Evolutionary conservation across 352 stramenopile genomes (phyloP).

Genomic region (Pythium biforme): DNA sequence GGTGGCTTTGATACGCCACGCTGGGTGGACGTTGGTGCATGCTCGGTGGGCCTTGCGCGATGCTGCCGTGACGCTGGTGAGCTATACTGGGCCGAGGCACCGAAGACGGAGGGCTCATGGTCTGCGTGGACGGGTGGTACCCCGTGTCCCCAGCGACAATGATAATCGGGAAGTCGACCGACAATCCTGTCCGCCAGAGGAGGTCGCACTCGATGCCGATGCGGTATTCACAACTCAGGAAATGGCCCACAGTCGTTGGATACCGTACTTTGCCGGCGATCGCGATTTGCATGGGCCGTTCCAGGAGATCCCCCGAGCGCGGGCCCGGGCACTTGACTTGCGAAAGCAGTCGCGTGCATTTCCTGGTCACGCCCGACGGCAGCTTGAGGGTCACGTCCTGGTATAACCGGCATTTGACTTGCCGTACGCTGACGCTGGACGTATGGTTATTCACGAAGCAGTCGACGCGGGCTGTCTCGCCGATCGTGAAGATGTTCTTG

Average conservation of each 20-base stretch:
- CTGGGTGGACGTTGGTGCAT: conserved; percentile 30
- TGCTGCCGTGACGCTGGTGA: conserved; percentile 21
- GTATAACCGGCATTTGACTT: conserved; percentile 55
- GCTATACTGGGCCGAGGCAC: conserved; percentile 15
- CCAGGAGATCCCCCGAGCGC: conserved; percentile 48
- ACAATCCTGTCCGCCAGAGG: conserved; percentile 25
- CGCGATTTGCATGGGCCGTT: conserved; percentile 56
- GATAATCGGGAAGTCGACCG: conserved; percentile 31
- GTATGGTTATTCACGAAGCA: conserved; percentile 80
- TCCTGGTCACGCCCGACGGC: conserved; percentile 31
- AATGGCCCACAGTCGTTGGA: conserved; percentile 48
- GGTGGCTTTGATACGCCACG: conserved; percentile 26
- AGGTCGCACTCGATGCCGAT: conserved; percentile 68
- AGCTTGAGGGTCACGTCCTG: conserved; percentile 60
- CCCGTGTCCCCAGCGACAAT: conserved; percentile 24
- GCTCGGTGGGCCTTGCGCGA: conserved; percentile 24
- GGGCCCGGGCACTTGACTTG: conserved; percentile 56
- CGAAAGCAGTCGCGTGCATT: conserved; percentile 44
- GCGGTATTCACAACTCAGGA: conserved; percentile 60
- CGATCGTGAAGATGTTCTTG: conserved; percentile 56
- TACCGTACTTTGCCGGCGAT: conserved; percentile 56
- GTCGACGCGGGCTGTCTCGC: conserved; percentile 58
- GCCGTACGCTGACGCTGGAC: conserved; percentile 39
- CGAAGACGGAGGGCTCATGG: conserved; percentile 23
- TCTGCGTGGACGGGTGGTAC: conserved; percentile 1